These are phyloP conservation scores for Wickerhamomyces sp. DNA, from an alignment of 1,139 yeast species.

Conservation along the genomic window DNA sequence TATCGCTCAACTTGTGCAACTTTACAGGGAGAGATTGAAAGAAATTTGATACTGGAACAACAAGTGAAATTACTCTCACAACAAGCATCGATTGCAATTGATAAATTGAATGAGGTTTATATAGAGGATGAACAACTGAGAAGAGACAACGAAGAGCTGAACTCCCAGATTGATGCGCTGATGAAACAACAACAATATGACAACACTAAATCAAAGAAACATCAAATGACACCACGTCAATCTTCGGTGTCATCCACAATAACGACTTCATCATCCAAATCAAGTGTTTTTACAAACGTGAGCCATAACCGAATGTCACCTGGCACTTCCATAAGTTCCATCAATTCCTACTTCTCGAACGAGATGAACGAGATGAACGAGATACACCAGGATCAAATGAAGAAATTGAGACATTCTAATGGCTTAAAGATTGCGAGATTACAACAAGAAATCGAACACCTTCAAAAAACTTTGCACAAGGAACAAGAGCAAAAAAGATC, in stretches of 20 bases:
- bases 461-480: too few relatives aligned
- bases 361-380: conserved; percentile 7
- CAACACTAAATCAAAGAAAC: too few relatives aligned
- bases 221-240: too few relatives aligned
- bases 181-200: conserved; percentile 6
- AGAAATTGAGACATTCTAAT: too few relatives aligned
- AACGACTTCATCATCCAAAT: conserved; percentile 8
- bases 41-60: conserved; percentile 19
- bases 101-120: conserved; percentile 24
- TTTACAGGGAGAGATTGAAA: conserved; percentile 19
- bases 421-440: too few relatives aligned
- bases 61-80: conserved; percentile 24
- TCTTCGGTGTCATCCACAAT: too few relatives aligned
- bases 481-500: too few relatives aligned
- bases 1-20: conserved; percentile 5
- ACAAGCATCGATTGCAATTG: conserved; percentile 24
- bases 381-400: too few relatives aligned
- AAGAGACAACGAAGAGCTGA: conserved; percentile 25
- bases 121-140: conserved; percentile 25
- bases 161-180: conserved; percentile 6
- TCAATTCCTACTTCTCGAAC: conserved; percentile 11
- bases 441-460: too few relatives aligned
- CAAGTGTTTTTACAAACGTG: conserved; percentile 3
- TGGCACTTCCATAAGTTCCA: conserved; percentile 18
- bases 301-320: conserved; percentile 10